Evolutionary conservation across 352 stramenopile species (phyloP).

Genomic region (Phytophthora fragariae): DNA sequence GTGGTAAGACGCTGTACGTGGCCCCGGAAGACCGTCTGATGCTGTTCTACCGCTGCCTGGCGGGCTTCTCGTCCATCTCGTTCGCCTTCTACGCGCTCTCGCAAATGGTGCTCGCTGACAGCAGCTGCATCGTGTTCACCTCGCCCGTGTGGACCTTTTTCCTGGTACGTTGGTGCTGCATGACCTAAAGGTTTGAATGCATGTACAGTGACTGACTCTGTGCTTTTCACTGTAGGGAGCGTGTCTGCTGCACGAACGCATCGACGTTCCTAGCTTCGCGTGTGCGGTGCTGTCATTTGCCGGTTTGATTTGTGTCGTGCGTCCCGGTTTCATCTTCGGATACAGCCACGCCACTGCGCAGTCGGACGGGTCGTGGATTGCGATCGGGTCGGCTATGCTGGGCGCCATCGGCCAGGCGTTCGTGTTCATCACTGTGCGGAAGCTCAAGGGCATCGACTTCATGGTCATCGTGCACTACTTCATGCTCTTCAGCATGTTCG

Average conservation of each 20-base stretch:
- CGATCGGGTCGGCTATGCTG: conserved; percentile 57
- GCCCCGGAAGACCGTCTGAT: conserved; percentile 55
- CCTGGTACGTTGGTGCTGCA: conserved; percentile 41
- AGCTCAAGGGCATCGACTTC: conserved; percentile 63
- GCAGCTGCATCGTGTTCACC: conserved; percentile 79
- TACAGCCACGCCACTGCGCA: conserved; percentile 50
- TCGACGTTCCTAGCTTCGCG: conserved; percentile 50
- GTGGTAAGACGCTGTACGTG: conserved; percentile 59
- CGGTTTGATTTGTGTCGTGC: conserved; percentile 62
- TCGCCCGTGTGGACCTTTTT: conserved; percentile 79
- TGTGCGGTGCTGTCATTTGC: conserved; percentile 55
- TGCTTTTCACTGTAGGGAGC: conserved; percentile 35
- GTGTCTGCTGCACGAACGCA: conserved; percentile 51
- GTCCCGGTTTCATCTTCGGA: conserved; percentile 61
- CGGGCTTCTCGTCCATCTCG: conserved; percentile 76
- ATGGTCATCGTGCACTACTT: conserved; percentile 85
- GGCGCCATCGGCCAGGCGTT: conserved; percentile 71
- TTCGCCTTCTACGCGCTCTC: conserved; percentile 82
- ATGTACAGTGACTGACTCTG: background rate
- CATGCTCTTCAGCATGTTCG: conserved; percentile 64
- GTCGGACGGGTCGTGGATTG: conserved; percentile 58
- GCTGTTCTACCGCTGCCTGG: conserved; percentile 71
- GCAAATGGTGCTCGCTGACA: conserved; percentile 82
- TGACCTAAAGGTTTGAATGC: background rate
- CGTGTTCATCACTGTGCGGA: conserved; percentile 75